A percentile compares a stretch with the other conserved stretches of the same genome.
Conservation (phyloP, 805 yeast species). For the Teunomyces pallodes region DNA sequence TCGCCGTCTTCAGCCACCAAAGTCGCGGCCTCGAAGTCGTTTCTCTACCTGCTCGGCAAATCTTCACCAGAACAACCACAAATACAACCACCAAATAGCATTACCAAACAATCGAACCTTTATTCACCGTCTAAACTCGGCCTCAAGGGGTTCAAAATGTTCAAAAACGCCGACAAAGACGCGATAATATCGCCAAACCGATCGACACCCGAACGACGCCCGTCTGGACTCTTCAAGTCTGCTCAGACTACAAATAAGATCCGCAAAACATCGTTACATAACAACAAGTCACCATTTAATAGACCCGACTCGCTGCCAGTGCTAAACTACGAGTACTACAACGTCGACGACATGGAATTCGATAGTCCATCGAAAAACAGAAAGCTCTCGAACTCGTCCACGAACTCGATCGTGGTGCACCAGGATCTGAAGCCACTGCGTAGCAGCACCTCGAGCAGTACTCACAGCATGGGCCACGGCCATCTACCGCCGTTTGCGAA, state of each 20-base stretch:
- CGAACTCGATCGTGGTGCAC: conserved; percentile 19
- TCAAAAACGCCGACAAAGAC: conserved; percentile 31
- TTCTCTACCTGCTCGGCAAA: conserved; percentile 9
- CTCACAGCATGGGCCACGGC: conserved; percentile 1
- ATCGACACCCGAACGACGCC: conserved; percentile 11
- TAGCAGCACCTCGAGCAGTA: conserved; percentile 2
- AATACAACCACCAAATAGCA: not conserved
- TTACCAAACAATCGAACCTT: conserved; percentile 8
- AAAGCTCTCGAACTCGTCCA: conserved; percentile 21
- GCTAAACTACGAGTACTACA: conserved; percentile 20
- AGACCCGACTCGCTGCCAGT: conserved; percentile 11
- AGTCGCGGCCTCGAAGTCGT: conserved; percentile 7
- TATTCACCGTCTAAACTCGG: conserved; percentile 30
- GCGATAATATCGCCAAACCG: conserved; percentile 34
- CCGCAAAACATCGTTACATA: conserved; percentile 12
- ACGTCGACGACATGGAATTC: conserved; percentile 26
- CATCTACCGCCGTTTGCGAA: conserved; percentile 1
- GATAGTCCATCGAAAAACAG: conserved; percentile 31
- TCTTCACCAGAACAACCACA: conserved; percentile 3
- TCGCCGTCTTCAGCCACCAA: conserved; percentile 30
- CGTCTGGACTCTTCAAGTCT: conserved; percentile 3
- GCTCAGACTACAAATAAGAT: conserved; percentile 7
- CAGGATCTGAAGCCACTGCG: conserved; percentile 16
- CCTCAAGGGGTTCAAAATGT: conserved; percentile 30
- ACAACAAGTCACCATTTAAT: conserved; percentile 13